Evolutionary conservation across 768 basidiomycete genomes (phyloP).

Genomic region (Kwoniella bestiolae): DNA sequence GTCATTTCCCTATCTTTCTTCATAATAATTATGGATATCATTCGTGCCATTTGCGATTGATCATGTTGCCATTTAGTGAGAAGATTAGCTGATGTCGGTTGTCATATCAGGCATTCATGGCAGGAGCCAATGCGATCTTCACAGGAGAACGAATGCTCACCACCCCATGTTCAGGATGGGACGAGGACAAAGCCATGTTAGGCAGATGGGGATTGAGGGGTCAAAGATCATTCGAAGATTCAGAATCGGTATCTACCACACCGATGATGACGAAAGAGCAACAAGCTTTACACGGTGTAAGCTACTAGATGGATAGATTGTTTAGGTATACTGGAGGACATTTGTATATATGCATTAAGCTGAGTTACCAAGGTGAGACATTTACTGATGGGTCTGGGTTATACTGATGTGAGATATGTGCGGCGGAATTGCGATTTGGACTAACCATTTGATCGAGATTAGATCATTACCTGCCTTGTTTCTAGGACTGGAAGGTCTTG

Average conservation of each 20-base stretch:
- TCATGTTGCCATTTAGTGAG: no score
- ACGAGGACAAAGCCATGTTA: conserved; percentile 97
- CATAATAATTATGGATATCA: no score
- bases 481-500: not conserved
- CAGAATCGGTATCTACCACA: conserved; percentile 40
- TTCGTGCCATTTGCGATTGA: no score
- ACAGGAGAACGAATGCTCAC: conserved; percentile 99
- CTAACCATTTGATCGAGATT: conserved; percentile 2
- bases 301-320: conserved; percentile 10
- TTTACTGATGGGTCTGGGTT: not conserved
- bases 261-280: conserved; percentile 25
- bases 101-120: conserved; percentile 70
- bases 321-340: conserved; percentile 10
- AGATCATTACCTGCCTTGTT: conserved; percentile 1
- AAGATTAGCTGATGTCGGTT: not conserved
- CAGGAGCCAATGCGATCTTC: conserved; percentile 96
- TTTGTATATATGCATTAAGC: conserved; percentile 23
- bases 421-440: conserved; percentile 15
- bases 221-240: conserved; percentile 85
- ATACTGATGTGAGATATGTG: not conserved
- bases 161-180: conserved; percentile 97
- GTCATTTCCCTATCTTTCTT: no score
- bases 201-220: conserved; percentile 87
- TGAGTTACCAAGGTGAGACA: conserved; percentile 12
- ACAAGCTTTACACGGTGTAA: conserved; percentile 22